phyloP scores from a whole-genome alignment of 75 land plant species.

The Adiantum capillusveneris region DNA sequence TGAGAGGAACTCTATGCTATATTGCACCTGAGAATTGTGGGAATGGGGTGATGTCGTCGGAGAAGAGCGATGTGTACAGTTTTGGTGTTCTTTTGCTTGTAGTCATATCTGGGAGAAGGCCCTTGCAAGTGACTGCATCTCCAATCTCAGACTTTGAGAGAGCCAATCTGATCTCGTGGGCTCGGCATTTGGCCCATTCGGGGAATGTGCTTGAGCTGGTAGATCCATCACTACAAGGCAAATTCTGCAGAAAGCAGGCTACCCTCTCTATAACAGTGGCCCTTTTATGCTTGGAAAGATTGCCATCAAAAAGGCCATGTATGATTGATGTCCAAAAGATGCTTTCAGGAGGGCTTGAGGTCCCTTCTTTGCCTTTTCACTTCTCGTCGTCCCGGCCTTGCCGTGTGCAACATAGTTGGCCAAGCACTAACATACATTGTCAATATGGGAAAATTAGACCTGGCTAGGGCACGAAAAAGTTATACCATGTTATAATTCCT shows the following conservation, averaged over 20 bases:
- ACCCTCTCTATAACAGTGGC: slow-evolving; percentile 71
- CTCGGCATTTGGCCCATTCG: slow-evolving; percentile 54
- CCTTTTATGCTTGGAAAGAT: slow-evolving; percentile 72
- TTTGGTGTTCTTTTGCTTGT: slow-evolving; percentile 84
- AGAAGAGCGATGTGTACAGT: slow-evolving; percentile 94
- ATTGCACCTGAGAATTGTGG: slow-evolving; percentile 89
- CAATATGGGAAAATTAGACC: too few relatives aligned
- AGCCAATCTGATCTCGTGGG: slow-evolving; percentile 91
- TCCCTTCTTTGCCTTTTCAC: slow-evolving; percentile 67
- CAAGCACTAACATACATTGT: too few relatives aligned
- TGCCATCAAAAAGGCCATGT: slow-evolving; percentile 60
- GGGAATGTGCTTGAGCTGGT: slow-evolving; percentile 80
- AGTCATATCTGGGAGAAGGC: slow-evolving; percentile 79
- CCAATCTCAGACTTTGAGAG: slow-evolving; percentile 80
- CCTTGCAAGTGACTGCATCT: slow-evolving; percentile 76
- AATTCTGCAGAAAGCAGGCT: slow-evolving; percentile 56
- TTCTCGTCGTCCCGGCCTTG: slow-evolving; percentile 84
- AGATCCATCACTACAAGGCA: slow-evolving; percentile 37
- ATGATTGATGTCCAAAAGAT: slow-evolving; percentile 65
- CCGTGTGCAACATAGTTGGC: too few relatives aligned
- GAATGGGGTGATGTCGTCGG: slow-evolving; percentile 44
- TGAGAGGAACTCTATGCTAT: slow-evolving; percentile 95
- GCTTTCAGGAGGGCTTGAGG: slow-evolving; percentile 48
- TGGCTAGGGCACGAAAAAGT: too few relatives aligned
- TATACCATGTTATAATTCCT: too few relatives aligned